Conservation (phyloP, 2,329 filamentous ascomycete genomes). For the Hypoxylon sp. region DNA sequence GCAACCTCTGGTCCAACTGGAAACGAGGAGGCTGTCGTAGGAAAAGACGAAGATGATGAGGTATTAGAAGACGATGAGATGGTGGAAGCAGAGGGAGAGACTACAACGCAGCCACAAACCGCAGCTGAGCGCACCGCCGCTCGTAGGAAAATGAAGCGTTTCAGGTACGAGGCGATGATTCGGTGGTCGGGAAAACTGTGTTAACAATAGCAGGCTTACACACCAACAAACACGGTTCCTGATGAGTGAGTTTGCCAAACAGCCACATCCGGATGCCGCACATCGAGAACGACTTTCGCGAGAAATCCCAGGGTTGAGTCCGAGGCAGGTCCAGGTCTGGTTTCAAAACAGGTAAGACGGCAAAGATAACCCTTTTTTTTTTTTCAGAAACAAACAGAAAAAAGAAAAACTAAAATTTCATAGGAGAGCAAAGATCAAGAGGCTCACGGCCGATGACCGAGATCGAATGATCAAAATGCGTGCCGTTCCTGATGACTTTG, state of each 20-base stretch:
- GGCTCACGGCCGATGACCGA: conserved; percentile 76
- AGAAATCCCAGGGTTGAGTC: conserved; percentile 91
- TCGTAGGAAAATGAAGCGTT: conserved; percentile 80
- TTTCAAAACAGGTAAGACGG: conserved; percentile 89
- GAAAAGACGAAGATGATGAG: conserved; percentile 66
- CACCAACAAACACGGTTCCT: conserved; percentile 97
- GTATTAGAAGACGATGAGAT: conserved; percentile 68
- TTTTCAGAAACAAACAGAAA: too few relatives aligned
- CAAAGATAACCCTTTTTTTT: conserved; percentile 27
- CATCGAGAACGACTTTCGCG: conserved; percentile 87
- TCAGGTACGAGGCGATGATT: conserved; percentile 67
- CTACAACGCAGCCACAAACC: conserved; percentile 46
- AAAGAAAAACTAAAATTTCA: conserved; percentile 42
- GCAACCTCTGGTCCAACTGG: conserved; percentile 51
- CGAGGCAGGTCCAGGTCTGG: conserved; percentile 96
- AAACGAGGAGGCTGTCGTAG: conserved; percentile 55
- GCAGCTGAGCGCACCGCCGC: conserved; percentile 65
- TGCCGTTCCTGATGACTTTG: conserved; percentile 77
- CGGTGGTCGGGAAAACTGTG: conserved; percentile 17
- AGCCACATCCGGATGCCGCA: conserved; percentile 92
- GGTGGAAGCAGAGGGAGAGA: conserved; percentile 62
- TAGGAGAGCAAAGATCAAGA: conserved; percentile 79
- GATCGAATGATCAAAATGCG: conserved; percentile 80
- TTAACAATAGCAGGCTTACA: conserved; percentile 75
- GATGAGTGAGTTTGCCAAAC: conserved; percentile 96